These are phyloP conservation scores for Oehlia diaphana DNA, from an alignment of 192 early-diverging fungal species.

Conservation along the genomic window DNA sequence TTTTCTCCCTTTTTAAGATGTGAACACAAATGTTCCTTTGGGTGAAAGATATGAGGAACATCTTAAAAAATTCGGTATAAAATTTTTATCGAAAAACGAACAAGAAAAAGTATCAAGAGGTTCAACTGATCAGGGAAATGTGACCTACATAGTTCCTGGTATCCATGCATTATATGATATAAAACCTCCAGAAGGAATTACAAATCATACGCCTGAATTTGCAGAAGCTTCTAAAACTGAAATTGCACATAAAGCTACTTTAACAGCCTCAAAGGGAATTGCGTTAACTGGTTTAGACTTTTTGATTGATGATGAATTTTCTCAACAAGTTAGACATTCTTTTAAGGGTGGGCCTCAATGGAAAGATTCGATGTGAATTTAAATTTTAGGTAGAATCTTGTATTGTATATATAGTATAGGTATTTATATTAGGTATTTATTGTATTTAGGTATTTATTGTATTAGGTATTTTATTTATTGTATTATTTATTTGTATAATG, in stretches of 20 bases:
- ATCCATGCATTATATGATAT: constrained; percentile 39
- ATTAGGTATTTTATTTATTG: no score
- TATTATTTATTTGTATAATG: no score
- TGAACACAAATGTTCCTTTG: not conserved
- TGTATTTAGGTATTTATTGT: no score
- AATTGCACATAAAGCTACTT: constrained; percentile 56
- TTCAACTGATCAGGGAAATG: constrained; percentile 72
- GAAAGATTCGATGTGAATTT: no score
- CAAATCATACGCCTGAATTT: constrained; percentile 68
- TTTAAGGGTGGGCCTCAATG: constrained; percentile 12
- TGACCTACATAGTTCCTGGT: constrained; percentile 62
- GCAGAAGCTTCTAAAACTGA: constrained; percentile 54
- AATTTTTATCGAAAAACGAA: constrained; percentile 22
- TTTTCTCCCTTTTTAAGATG: constrained; percentile 8
- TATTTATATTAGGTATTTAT: no score
- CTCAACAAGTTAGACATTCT: constrained; percentile 40
- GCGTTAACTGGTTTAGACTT: constrained; percentile 54
- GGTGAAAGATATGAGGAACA: constrained; percentile 39
- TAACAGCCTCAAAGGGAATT: constrained; percentile 53
- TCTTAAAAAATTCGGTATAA: constrained; percentile 39
- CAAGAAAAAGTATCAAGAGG: constrained; percentile 41
- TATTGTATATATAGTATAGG: no score
- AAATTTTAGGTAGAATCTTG: no score
- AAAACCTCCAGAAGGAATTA: constrained; percentile 23
- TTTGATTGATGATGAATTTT: constrained; percentile 48